Base-by-base conservation (phyloP, 1,284 basidiomycete genomes). In the Malassezia brasiliensis region DNA sequence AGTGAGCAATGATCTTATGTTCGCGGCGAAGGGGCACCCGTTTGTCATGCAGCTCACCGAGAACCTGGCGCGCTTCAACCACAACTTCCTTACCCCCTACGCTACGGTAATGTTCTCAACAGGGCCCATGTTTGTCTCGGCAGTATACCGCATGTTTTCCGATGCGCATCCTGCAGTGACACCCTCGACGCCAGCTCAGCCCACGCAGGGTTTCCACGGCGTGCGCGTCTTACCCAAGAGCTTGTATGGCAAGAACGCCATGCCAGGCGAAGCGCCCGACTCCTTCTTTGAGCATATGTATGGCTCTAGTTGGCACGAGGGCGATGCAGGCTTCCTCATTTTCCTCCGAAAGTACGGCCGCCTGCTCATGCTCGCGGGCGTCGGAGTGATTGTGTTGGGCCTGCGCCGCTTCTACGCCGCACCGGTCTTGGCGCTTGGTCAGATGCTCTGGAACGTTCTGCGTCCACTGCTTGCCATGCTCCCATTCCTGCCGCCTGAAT, bases 51-150 rank as follows among this genome's bases (percentile, higher is more conserved):
- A 90, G 76, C 86, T 90, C 47, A 93, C 96, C 65, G 85, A 93
- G 77, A 89, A 70, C 41, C 83, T 96, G 60, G 81, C 84, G 68
- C 85, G 84, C n/a, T 98, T 93, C 75, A 87, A 96, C 77, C 88
- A 93, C 76, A 82, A 83, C 52, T 96, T 88, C 83, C 76, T 94
- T 50, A 83, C 90, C 70, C 91, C 96, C 77, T 98, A 98, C 69
- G 93, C 94, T 31, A 98, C 93, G 34, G 93, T 98, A 78, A 98
- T 98, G 93, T 98, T 98, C 79, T 90, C 89, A 47, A 98, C 94
- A 0, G 93, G 93, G 1, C 79, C 77, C 31, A 78, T 77, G 77
- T 74, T 74, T 56, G 62, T 75, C 36, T 72, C 68, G 12, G 73
- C 72, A 6, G 59, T 66, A 15, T 73, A 69, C 50, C 65, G 68